These are phyloP conservation scores for Candida sanyiensis DNA, from an alignment of 805 yeast species.

Conservation along the genomic window DNA sequence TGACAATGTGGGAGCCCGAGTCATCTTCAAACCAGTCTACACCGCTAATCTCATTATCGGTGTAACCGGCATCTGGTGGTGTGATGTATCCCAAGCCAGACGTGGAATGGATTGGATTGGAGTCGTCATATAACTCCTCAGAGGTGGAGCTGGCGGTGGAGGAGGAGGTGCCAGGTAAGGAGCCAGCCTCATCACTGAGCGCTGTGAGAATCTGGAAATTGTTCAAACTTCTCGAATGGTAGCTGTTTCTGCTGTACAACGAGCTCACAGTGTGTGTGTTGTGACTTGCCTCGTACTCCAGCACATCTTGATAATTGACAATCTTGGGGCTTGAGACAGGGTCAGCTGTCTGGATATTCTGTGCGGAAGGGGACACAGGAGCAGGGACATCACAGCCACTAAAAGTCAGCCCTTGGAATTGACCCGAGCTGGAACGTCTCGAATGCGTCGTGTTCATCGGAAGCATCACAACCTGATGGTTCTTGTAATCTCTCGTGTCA, in stretches of 20 bases:
- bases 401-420: conserved; percentile 8
- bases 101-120: conserved; percentile 1
- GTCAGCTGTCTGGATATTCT: not conserved
- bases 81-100: too few species aligned
- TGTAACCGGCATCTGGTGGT: too few species aligned
- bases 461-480: conserved; percentile 70
- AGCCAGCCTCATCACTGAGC: conserved; percentile 19
- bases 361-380: conserved; percentile 1
- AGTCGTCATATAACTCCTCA: conserved; percentile 13
- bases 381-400: not conserved
- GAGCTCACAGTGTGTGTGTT: conserved; percentile 3
- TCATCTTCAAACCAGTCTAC: conserved; percentile 49
- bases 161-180: not conserved
- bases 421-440: conserved; percentile 3
- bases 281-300: conserved; percentile 17
- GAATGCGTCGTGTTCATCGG: conserved; percentile 34
- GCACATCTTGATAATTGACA: conserved; percentile 22
- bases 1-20: conserved; percentile 47
- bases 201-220: conserved; percentile 23
- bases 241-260: conserved; percentile 7
- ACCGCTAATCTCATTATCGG: conserved; percentile 53
- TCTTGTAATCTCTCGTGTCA: conserved; percentile 66
- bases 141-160: not conserved
- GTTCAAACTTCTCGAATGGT: conserved; percentile 20
- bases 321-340: conserved; percentile 18